These are phyloP conservation scores for Penicillium cataractarum DNA, from an alignment of 495 filamentous ascomycete genomes.

Conservation along the genomic window DNA sequence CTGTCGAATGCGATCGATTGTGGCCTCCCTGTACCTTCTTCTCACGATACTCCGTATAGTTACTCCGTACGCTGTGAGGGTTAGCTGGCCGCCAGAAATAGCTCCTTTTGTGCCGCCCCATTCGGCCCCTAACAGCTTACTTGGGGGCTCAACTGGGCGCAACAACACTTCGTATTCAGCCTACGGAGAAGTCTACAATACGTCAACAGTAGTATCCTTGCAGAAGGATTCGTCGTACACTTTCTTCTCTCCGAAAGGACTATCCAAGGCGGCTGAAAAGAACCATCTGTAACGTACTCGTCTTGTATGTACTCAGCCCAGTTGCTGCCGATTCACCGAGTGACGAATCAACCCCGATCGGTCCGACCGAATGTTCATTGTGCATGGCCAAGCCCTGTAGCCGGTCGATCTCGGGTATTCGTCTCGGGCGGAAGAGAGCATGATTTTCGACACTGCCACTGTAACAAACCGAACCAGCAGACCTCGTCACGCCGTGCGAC, in stretches of 20 bases:
- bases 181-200: not conserved
- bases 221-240: not conserved
- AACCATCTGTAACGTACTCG: not conserved
- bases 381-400: conserved; percentile 12
- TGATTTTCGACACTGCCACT: not conserved
- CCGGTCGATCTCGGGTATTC: conserved; percentile 23
- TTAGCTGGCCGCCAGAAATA: not conserved
- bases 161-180: not conserved
- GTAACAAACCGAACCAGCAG: conserved; percentile 1
- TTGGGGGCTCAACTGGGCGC: not conserved
- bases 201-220: not conserved
- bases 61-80: not conserved
- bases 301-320: not conserved
- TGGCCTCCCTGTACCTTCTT: not conserved
- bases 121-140: not conserved
- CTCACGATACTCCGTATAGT: too few relatives aligned
- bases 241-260: not conserved
- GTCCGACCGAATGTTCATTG: not conserved
- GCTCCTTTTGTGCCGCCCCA: not conserved
- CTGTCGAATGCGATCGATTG: too few relatives aligned
- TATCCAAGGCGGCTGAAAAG: not conserved
- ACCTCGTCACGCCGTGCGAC: conserved; percentile 18
- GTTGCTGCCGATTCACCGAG: not conserved
- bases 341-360: conserved; percentile 3
- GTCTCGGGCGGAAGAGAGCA: not conserved